Percentiles rank a stretch among this genome's conserved stretches.
Evolutionary conservation across 768 basidiomycete species (phyloP).

Genomic region (Hygrophoropsis aurantiaca): DNA sequence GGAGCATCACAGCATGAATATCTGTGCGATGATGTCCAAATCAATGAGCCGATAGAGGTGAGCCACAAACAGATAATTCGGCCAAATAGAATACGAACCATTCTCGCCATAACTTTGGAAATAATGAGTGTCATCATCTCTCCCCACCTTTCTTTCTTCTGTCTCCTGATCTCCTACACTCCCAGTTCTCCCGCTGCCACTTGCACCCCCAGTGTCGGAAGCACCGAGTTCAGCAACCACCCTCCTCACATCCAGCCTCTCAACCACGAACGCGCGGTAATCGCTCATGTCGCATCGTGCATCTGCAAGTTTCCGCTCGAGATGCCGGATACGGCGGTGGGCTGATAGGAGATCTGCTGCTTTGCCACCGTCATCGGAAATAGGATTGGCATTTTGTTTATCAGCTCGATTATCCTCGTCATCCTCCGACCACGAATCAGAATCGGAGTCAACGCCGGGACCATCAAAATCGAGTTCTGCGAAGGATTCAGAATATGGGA

Average conservation of each 20-base stretch:
- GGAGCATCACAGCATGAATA: constrained; percentile 95
- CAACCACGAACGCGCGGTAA: constrained; percentile 57
- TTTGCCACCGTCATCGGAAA: constrained; percentile 27
- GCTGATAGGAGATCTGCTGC: constrained; percentile 33
- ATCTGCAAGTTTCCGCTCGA: constrained; percentile 62
- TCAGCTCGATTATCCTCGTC: constrained; percentile 41
- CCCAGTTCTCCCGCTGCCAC: no score
- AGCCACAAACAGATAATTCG: not conserved
- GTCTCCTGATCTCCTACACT: no score
- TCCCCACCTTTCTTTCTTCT: no score
- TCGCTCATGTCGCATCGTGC: constrained; percentile 62
- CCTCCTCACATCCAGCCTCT: constrained; percentile 50
- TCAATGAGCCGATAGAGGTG: not conserved
- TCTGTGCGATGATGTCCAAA: constrained; percentile 44
- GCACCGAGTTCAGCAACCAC: no score
- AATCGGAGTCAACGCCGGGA: constrained; percentile 51
- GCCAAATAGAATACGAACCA: constrained; percentile 48
- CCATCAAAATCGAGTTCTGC: constrained; percentile 7
- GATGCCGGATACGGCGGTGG: constrained; percentile 47
- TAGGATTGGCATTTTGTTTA: no score
- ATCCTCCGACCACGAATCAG: constrained; percentile 76
- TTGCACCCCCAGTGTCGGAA: no score
- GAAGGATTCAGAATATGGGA: not conserved
- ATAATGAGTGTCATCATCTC: constrained; percentile 93
- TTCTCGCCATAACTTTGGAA: constrained; percentile 89